Percentiles rank a stretch among this genome's conserved stretches.
phyloP scores from a whole-genome alignment of 2,329 filamentous ascomycete genomes.

The Fusarium bulbicola region DNA sequence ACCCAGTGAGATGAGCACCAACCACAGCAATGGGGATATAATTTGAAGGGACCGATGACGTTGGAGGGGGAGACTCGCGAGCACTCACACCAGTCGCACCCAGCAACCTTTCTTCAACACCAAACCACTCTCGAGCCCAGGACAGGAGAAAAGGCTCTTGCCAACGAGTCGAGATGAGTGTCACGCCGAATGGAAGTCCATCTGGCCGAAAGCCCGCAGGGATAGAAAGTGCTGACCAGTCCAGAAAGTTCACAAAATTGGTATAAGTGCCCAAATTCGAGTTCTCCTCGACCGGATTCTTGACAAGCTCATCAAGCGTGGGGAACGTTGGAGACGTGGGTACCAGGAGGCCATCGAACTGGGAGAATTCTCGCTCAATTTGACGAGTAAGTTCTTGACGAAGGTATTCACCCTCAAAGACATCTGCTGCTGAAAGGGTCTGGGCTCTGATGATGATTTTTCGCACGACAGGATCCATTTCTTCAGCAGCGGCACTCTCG shows the following conservation, averaged over 20 bases:
- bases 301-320: constrained; percentile 59
- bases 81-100: constrained; percentile 42
- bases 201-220: constrained; percentile 56
- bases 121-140: constrained; percentile 44
- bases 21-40: constrained; percentile 45
- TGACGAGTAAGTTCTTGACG: constrained; percentile 52
- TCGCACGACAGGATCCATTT: constrained; percentile 50
- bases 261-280: constrained; percentile 64
- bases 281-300: constrained; percentile 63
- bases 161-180: constrained; percentile 49
- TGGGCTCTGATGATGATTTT: constrained; percentile 51
- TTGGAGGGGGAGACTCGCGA: background rate
- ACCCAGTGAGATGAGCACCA: constrained; percentile 48
- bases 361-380: constrained; percentile 51
- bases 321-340: constrained; percentile 64
- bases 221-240: constrained; percentile 63
- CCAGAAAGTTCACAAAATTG: constrained; percentile 69
- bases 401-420: constrained; percentile 53
- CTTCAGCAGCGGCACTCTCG: constrained; percentile 38
- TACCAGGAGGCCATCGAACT: constrained; percentile 61
- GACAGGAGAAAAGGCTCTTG: constrained; percentile 45
- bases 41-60: background rate
- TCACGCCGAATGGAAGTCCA: constrained; percentile 51
- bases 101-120: constrained; percentile 28
- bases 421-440: constrained; percentile 55